A percentile compares a stretch with the other conserved stretches of the same genome.
These are phyloP conservation scores for Cladosporium cucumerinum DNA, from an alignment of 2,329 filamentous ascomycete species.

Conservation along the genomic window DNA sequence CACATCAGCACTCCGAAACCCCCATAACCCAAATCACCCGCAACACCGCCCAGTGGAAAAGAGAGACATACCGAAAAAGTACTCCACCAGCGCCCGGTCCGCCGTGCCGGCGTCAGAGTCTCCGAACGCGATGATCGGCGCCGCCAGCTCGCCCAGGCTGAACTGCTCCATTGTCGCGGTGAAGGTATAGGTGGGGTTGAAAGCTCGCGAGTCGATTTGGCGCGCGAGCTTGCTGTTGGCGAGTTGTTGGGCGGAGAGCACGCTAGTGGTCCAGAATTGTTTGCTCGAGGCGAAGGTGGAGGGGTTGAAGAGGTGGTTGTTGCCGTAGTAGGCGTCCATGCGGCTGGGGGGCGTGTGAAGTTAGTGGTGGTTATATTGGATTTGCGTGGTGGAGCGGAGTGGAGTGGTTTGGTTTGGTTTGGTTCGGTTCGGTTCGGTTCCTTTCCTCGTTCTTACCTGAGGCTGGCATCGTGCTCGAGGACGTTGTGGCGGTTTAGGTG, in stretches of 20 bases:
- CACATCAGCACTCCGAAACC: not conserved
- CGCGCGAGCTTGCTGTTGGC: conserved; percentile 48
- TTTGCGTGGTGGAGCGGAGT: too few species aligned
- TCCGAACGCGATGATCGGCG: conserved; percentile 51
- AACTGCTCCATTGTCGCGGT: conserved; percentile 43
- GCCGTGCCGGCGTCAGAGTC: conserved; percentile 42
- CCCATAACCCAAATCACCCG: too few species aligned
- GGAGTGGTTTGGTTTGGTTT: too few species aligned
- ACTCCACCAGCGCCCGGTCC: conserved; percentile 41
- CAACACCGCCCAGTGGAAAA: too few species aligned
- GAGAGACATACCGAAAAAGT: conserved; percentile 43
- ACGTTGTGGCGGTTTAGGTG: conserved; percentile 22
- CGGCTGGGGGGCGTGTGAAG: conserved; percentile 36
- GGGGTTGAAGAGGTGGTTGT: conserved; percentile 53
- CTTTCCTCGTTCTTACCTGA: conserved; percentile 5
- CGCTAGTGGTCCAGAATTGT: conserved; percentile 46
- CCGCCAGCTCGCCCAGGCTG: conserved; percentile 50
- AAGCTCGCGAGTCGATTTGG: conserved; percentile 43
- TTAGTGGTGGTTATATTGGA: too few species aligned
- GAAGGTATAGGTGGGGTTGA: conserved; percentile 51
- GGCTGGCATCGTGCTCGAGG: conserved; percentile 24
- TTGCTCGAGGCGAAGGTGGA: conserved; percentile 48
- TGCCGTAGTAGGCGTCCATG: conserved; percentile 49
- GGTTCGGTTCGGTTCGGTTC: not conserved
- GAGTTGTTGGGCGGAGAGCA: conserved; percentile 41